Conservation (phyloP, 495 filamentous ascomycete species). For the Haplographium delicatum region DNA sequence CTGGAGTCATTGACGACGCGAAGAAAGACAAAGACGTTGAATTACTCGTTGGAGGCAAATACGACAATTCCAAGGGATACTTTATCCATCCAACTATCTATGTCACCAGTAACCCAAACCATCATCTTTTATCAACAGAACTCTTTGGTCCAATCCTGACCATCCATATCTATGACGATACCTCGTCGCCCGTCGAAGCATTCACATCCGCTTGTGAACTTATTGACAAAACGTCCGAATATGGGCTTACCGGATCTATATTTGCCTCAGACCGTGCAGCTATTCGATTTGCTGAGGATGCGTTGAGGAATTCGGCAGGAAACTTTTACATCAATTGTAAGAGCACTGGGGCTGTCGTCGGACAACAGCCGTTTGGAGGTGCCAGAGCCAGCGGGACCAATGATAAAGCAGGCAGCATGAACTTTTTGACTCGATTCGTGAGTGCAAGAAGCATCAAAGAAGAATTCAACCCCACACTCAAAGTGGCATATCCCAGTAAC, state of each 20-base stretch:
- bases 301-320: slow-evolving; percentile 70
- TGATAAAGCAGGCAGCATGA: slow-evolving; percentile 82
- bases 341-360: slow-evolving; percentile 85
- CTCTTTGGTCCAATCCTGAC: slow-evolving; percentile 73
- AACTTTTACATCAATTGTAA: slow-evolving; percentile 96
- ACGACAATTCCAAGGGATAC: slow-evolving; percentile 63
- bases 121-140: slow-evolving; percentile 64
- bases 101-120: slow-evolving; percentile 51
- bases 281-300: slow-evolving; percentile 63
- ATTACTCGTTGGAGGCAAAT: slow-evolving; percentile 61
- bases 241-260: slow-evolving; percentile 74
- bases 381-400: slow-evolving; percentile 83
- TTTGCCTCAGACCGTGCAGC: slow-evolving; percentile 70
- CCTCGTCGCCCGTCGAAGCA: slow-evolving; percentile 28
- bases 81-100: slow-evolving; percentile 73
- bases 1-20: slow-evolving; percentile 57
- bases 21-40: slow-evolving; percentile 60
- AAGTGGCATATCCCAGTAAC: slow-evolving; percentile 80
- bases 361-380: slow-evolving; percentile 89
- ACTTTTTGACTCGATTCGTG: slow-evolving; percentile 72
- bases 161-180: slow-evolving; percentile 69
- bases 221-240: slow-evolving; percentile 63
- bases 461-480: slow-evolving; percentile 66
- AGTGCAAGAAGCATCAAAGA: slow-evolving; percentile 85
- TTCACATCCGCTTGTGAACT: slow-evolving; percentile 51